These are phyloP conservation scores for Aspergillus conjunctus DNA, from an alignment of 495 filamentous ascomycete species.

Conservation along the genomic window DNA sequence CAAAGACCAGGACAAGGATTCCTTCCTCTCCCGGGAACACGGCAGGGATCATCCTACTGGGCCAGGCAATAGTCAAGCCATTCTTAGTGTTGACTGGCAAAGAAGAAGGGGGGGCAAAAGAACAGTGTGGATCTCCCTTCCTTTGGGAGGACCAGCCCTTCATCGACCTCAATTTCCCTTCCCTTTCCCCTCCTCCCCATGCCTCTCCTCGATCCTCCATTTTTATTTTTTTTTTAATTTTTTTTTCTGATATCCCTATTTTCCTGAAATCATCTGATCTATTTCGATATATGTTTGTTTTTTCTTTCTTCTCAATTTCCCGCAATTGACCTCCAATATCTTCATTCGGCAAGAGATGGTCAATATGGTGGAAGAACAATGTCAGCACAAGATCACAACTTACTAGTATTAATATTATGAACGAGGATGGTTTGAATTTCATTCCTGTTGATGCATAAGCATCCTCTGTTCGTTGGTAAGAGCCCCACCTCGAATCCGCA, in stretches of 20 bases:
- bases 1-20: constrained; percentile 9
- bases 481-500: background rate
- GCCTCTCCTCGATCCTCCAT: background rate
- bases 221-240: background rate
- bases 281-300: too few relatives aligned
- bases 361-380: too few relatives aligned
- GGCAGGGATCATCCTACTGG: constrained; percentile 14
- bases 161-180: background rate
- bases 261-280: background rate
- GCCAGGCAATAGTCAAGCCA: constrained; percentile 1
- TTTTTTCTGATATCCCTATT: background rate
- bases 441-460: too few relatives aligned
- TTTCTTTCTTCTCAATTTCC: too few relatives aligned
- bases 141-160: background rate
- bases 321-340: too few relatives aligned
- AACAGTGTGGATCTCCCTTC: constrained; percentile 3
- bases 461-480: too few relatives aligned
- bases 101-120: background rate
- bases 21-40: constrained; percentile 10
- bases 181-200: background rate
- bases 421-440: too few relatives aligned
- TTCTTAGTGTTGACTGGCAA: background rate
- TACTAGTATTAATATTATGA: too few relatives aligned
- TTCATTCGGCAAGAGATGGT: too few relatives aligned
- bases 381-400: too few relatives aligned